Evolutionary conservation across 1,284 basidiomycete genomes (phyloP).

Genomic region (Pseudozyma tsukubaensis): DNA sequence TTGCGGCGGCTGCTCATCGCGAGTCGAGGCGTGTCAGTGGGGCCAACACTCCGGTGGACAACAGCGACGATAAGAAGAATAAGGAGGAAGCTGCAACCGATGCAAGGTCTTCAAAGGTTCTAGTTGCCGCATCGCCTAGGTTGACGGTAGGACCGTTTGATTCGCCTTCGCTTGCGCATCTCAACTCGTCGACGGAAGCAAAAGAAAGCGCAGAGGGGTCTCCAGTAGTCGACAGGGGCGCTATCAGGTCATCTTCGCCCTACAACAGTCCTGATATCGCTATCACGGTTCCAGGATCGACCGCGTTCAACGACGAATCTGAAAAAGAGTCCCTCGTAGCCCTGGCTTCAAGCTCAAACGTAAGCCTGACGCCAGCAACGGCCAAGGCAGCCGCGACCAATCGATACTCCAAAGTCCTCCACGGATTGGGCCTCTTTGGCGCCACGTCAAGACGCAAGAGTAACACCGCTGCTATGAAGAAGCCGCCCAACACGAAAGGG

Average conservation of each 20-base stretch:
- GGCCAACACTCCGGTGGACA: background rate
- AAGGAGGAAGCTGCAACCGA: background rate
- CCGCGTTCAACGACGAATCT: slow-evolving; percentile 10
- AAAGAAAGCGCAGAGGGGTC: slow-evolving; percentile 2
- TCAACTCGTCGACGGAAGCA: slow-evolving; percentile 5
- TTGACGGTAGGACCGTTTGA: slow-evolving; percentile 16
- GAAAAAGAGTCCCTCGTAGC: slow-evolving; percentile 18
- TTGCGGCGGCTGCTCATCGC: background rate
- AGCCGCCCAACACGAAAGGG: slow-evolving; percentile 7
- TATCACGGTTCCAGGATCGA: slow-evolving; percentile 12
- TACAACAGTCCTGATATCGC: slow-evolving; percentile 32
- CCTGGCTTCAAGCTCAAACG: too few relatives aligned
- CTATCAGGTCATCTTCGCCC: slow-evolving; percentile 18
- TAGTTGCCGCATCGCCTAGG: slow-evolving; percentile 3
- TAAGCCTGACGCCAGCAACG: too few relatives aligned
- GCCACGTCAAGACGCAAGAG: slow-evolving; percentile 23
- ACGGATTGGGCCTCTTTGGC: slow-evolving; percentile 28
- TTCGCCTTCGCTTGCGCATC: slow-evolving; percentile 27
- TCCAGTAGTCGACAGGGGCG: slow-evolving; percentile 16
- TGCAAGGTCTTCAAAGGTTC: background rate
- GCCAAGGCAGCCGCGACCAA: slow-evolving; percentile 5
- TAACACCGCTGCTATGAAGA: background rate
- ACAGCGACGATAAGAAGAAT: background rate
- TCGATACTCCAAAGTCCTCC: slow-evolving; percentile 27
- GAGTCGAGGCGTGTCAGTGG: background rate